Evolutionary conservation across 2,329 filamentous ascomycete species (phyloP).

Genomic region (Apiospora koreana): DNA sequence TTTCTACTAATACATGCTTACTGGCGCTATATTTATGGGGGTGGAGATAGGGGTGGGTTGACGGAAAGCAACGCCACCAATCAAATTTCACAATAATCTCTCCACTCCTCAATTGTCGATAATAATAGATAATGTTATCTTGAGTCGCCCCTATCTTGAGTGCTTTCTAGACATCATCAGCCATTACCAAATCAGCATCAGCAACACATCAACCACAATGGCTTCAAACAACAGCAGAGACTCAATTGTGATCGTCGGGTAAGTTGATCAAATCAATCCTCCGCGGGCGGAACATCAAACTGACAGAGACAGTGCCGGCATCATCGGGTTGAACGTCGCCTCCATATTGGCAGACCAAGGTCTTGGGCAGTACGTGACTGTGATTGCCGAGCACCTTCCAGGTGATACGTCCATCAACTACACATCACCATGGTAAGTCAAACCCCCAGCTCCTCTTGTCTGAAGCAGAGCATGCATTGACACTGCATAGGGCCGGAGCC

Average conservation of each 20-base stretch:
- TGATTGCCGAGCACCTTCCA: slow-evolving; percentile 42
- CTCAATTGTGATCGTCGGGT: background rate
- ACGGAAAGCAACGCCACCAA: background rate
- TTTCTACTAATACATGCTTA: too few relatives aligned
- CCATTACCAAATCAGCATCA: background rate
- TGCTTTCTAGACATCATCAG: background rate
- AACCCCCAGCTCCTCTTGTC: background rate
- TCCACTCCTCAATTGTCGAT: background rate
- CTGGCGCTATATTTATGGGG: background rate
- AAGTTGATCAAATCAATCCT: background rate
- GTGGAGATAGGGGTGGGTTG: background rate
- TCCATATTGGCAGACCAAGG: slow-evolving; percentile 37
- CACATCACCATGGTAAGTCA: slow-evolving; percentile 41
- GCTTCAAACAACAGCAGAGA: background rate
- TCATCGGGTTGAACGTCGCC: slow-evolving; percentile 41
- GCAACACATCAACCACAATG: background rate
- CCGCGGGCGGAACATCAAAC: background rate
- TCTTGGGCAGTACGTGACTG: slow-evolving; percentile 33
- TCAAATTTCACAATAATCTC: background rate
- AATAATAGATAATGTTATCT: background rate
- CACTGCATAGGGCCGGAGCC: slow-evolving; percentile 38
- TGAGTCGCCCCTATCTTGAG: background rate
- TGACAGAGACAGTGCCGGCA: slow-evolving; percentile 33
- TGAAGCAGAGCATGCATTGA: background rate
- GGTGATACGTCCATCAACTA: slow-evolving; percentile 40